Evolutionary conservation across 1,284 basidiomycete species (phyloP).

Genomic region (Phaffia rhodozyma): DNA sequence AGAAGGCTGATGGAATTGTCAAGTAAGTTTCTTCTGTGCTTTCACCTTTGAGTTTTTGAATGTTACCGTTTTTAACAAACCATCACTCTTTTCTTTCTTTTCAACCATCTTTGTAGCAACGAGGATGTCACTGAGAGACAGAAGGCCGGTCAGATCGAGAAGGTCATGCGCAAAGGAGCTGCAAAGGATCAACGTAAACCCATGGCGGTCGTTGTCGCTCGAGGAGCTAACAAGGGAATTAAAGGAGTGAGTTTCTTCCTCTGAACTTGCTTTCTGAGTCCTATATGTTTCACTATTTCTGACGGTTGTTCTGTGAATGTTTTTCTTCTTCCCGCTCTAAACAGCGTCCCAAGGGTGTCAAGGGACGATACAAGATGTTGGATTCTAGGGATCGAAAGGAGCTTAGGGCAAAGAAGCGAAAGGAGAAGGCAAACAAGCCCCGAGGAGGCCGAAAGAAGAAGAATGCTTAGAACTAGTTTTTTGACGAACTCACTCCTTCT

Average conservation of each 20-base stretch:
- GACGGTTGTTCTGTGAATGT: background rate
- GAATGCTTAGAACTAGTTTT: background rate
- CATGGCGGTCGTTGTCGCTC: constrained; percentile 85
- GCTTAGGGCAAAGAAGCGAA: constrained; percentile 27
- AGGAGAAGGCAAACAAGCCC: constrained; percentile 26
- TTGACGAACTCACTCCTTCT: background rate
- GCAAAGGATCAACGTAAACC: constrained; percentile 50
- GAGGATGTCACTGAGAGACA: constrained; percentile 81
- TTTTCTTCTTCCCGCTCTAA: background rate
- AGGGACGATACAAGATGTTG: constrained; percentile 86
- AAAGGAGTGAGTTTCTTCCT: constrained; percentile 45
- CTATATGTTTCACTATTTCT: no score
- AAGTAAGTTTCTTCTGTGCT: constrained; percentile 1
- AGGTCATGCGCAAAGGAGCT: constrained; percentile 70
- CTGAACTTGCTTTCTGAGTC: background rate
- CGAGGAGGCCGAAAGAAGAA: constrained; percentile 24
- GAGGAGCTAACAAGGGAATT: constrained; percentile 74
- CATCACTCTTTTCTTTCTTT: background rate
- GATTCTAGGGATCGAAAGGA: constrained; percentile 39
- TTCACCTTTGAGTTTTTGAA: no score
- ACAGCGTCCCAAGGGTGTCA: constrained; percentile 78
- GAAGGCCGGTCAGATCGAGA: constrained; percentile 86
- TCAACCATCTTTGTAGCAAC: constrained; percentile 1
- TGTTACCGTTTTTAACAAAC: background rate
- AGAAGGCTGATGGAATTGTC: constrained; percentile 87